Conservation (phyloP, 106 monocot genomes). For the Agapanthus africanus region DNA sequence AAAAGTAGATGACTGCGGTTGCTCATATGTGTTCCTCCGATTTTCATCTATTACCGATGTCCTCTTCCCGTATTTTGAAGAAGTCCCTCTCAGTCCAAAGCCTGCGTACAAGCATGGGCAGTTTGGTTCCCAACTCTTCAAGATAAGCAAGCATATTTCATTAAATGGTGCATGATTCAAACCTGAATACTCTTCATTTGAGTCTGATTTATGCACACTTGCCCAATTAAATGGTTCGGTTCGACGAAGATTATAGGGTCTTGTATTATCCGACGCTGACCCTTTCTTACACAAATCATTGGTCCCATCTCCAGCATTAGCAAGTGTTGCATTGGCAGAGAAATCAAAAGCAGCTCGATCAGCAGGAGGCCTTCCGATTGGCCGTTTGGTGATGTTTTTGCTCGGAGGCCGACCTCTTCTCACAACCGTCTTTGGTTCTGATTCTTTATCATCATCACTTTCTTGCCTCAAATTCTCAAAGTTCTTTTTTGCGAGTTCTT, state of each 20-base stretch:
- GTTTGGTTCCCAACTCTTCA: not conserved
- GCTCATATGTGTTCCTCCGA: slow-evolving; percentile 59
- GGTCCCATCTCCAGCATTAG: slow-evolving; percentile 30
- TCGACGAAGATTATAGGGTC: slow-evolving; percentile 9
- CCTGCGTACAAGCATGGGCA: slow-evolving; percentile 20
- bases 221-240: slow-evolving; percentile 13
- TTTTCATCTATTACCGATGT: slow-evolving; percentile 45
- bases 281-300: slow-evolving; percentile 37
- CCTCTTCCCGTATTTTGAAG: slow-evolving; percentile 45
- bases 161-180: not conserved
- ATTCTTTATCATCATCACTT: slow-evolving; percentile 48
- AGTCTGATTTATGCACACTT: slow-evolving; percentile 34
- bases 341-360: slow-evolving; percentile 37
- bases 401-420: slow-evolving; percentile 68
- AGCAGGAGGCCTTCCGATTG: slow-evolving; percentile 29
- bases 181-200: slow-evolving; percentile 63
- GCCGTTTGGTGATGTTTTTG: slow-evolving; percentile 35
- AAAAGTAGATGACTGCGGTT: slow-evolving; percentile 18
- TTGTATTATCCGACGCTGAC: slow-evolving; percentile 17
- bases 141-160: not conserved
- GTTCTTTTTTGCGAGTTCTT: slow-evolving; percentile 77
- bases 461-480: slow-evolving; percentile 87
- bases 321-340: slow-evolving; percentile 28
- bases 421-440: slow-evolving; percentile 40
- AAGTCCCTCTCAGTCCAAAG: slow-evolving; percentile 29